Evolutionary conservation across 352 stramenopile genomes (phyloP).

Genomic region (Phytophthora cajani): DNA sequence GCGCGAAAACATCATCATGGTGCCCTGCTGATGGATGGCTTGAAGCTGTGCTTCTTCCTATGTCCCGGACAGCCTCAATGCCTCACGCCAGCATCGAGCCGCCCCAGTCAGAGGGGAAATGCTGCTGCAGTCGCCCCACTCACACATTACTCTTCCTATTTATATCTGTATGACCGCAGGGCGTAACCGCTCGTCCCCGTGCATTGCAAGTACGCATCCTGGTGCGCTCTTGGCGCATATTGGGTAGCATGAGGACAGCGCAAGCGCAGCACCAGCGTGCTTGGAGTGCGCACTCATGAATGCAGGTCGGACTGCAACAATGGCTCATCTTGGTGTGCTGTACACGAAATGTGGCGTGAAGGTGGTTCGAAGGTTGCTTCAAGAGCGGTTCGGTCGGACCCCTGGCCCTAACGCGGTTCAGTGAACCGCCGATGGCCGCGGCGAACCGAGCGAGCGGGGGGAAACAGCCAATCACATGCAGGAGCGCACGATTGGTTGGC

Average conservation of each 20-base stretch:
- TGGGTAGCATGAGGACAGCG: background rate
- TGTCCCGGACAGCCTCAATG: constrained; percentile 1
- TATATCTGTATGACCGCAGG: constrained; percentile 20
- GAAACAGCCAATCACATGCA: constrained; percentile 47
- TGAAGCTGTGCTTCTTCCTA: background rate
- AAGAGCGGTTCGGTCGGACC: constrained; percentile 8
- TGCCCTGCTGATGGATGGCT: background rate
- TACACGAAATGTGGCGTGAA: constrained; percentile 9
- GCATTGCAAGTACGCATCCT: background rate
- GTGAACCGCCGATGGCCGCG: constrained; percentile 25
- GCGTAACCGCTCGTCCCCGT: constrained; percentile 21
- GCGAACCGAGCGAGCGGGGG: constrained; percentile 37
- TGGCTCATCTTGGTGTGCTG: constrained; percentile 11
- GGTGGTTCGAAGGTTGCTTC: constrained; percentile 41
- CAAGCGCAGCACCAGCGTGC: background rate
- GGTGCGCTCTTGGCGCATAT: background rate
- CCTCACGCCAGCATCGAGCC: background rate
- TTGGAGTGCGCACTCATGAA: background rate
- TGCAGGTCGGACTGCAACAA: background rate
- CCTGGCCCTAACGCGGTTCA: constrained; percentile 39
- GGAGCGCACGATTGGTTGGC: constrained; percentile 75
- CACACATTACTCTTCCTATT: constrained; percentile 19
- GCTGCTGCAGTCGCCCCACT: background rate
- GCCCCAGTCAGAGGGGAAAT: background rate
- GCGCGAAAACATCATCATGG: constrained; percentile 58